Evolutionary conservation across 2,329 filamentous ascomycete genomes (phyloP), one percentile per base, ranked within the genome.

Genomic region (Clarireedia sp.): DNA sequence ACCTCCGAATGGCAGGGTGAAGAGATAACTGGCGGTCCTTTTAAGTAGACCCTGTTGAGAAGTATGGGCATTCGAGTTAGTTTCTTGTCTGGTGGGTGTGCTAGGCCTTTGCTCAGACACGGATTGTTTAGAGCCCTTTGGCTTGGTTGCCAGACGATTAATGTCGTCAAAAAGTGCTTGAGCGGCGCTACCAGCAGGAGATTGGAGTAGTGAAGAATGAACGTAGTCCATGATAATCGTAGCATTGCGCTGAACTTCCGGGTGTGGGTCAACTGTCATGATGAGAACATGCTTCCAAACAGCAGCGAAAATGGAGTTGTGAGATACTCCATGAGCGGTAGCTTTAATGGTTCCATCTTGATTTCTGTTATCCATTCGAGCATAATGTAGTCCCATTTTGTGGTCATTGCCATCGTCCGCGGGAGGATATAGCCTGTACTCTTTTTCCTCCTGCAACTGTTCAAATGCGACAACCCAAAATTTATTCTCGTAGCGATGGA

Each of bases 221-320:
- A 97, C 79, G 65, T 87, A 89, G 70, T 99, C 94, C 29, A 95
- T 82, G 45, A 97, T 84, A n/a, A 86, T 78, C 5, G 83, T 85
- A 9, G 90, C 92, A 68, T 94, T 88, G 61, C 86, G 81, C 60
- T 95, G 88, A 36, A 97, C 89, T 67, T 97, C 92, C 1, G 92
- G 90, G 67, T 96, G 91, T 41, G 94, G 92, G 67, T 99, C 94
- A 17, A 95, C 89, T 45, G 90, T 92, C 70, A 97, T 78, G 59
- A 95, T 89, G 57, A 96, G 76, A 44, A 95, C 79, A 66, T 96
- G 89, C 69, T 95, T 94, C 94, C 94, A 99, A 59, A 95, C 87
- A 1, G 91, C 88, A 29, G 91, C 87, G 69, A 95, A 96, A 17
- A 96, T 88, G 0, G 90, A 96, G 67, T 95, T 94, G 61, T 89